Evolutionary conservation across 441 rosid species (phyloP).

Genomic region (Populus tomentosa): DNA sequence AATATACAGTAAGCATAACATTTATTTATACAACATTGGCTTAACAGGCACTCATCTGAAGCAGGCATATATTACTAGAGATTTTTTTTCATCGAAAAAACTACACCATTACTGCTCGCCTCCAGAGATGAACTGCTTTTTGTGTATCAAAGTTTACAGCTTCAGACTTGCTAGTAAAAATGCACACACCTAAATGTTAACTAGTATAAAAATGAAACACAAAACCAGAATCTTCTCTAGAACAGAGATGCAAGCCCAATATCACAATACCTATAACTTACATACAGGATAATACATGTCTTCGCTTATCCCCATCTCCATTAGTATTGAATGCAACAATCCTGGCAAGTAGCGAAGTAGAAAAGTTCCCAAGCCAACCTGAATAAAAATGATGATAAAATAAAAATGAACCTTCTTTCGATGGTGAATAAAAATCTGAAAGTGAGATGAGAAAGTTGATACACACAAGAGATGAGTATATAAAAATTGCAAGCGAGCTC

Average conservation of each 20-base stretch:
- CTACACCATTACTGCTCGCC: background rate
- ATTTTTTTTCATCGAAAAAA: background rate
- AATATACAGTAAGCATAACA: background rate
- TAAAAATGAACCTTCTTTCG: background rate
- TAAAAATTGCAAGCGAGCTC: conserved; percentile 73
- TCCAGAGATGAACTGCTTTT: background rate
- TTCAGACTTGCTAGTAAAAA: background rate
- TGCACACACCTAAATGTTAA: background rate
- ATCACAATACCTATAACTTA: conserved; percentile 38
- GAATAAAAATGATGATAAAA: conserved; percentile 15
- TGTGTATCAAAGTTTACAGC: background rate
- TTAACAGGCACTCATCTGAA: background rate
- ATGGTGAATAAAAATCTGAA: background rate
- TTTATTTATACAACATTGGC: background rate
- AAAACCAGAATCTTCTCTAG: conserved; percentile 1
- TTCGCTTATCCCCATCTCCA: conserved; percentile 80
- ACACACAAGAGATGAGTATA: conserved; percentile 78
- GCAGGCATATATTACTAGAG: background rate
- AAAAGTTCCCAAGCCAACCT: conserved; percentile 89
- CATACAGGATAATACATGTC: conserved; percentile 98
- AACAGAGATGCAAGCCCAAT: background rate
- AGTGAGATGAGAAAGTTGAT: conserved; percentile 12
- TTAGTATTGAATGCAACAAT: conserved; percentile 46
- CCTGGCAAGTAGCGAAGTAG: conserved; percentile 71
- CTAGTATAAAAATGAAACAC: background rate